These are phyloP conservation scores for Vitis riparia DNA, from an alignment of 164 flowering plant genomes.

Conservation along the genomic window DNA sequence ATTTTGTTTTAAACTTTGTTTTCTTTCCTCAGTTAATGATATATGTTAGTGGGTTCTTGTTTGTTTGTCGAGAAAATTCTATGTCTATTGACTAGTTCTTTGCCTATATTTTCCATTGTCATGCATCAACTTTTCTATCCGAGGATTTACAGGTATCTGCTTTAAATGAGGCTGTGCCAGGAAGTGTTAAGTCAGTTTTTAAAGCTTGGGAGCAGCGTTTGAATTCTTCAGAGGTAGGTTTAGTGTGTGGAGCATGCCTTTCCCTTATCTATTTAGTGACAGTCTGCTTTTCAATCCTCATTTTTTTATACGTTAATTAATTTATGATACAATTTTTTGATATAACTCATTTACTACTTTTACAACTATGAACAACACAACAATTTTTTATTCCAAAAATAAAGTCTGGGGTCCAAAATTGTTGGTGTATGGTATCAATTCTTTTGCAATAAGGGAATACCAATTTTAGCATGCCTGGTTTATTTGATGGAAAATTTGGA, in stretches of 20 bases:
- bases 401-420: too few relatives aligned
- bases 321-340: neutral
- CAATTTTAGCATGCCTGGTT: too few relatives aligned
- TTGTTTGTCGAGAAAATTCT: too few relatives aligned
- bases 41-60: too few relatives aligned
- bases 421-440: too few relatives aligned
- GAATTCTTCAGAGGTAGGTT: slow-evolving; percentile 61
- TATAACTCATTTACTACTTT: too few relatives aligned
- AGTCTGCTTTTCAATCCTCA: neutral
- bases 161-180: slow-evolving; percentile 82
- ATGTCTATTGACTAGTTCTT: neutral
- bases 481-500: too few relatives aligned
- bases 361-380: too few relatives aligned
- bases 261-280: too few relatives aligned
- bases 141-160: slow-evolving; percentile 65
- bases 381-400: too few relatives aligned
- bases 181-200: slow-evolving; percentile 91
- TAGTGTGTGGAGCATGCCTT: neutral
- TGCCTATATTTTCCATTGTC: neutral
- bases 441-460: too few relatives aligned
- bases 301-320: neutral
- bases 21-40: neutral
- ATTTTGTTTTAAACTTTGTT: neutral
- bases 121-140: neutral
- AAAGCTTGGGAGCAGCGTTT: slow-evolving; percentile 93